Base-by-base conservation (phyloP, 1,284 basidiomycete genomes). In the Cystobasidium pallidum region DNA sequence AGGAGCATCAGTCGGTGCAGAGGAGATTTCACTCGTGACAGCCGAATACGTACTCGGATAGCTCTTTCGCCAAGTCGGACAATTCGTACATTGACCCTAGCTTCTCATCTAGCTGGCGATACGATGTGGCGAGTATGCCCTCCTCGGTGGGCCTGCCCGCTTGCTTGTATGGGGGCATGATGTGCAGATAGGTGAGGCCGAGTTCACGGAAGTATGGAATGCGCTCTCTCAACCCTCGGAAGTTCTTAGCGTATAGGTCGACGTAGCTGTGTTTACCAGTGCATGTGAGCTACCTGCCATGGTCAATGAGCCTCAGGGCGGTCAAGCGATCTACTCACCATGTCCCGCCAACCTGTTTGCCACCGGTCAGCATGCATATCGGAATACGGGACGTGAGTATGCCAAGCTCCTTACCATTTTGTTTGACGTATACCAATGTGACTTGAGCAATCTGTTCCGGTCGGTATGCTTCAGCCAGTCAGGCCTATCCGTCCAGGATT, bases 121-220 rank as follows among this genome's bases (percentile, higher is more conserved):
- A 70, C 24, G 59, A 62, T 24, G 51, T 70, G 26, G 55, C 61
- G 17, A 59, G 54, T 36, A 75, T 61, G 26, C 73, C 75, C n/a
- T 73, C 74, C 8, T 70, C 75, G 2, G 73, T 64, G 55, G 58
- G 61, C 26, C 70, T 74, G 32, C 54, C 45, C 19, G 75, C 70
- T n/a, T 67, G 66, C 17, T 70, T 54, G 66, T 73, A 75, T 21
- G 68, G 45, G 7, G 75, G 75, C 70, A 74, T 73, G 26, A 75
- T 45, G 63, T 75, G 75, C 21, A 75, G 66, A 54, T 75, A 75
- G 11, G 75, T 75, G 10, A 75, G 49, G 30, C 75, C 75, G 15
- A 75, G 70, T 39, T 67, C 65, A n/a, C 74, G 61, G 65, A 75
- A 73, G 55, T 75, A 75, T 11, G 73, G 73, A 17, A 75, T 75